These are phyloP conservation scores for Stephanodiscus triporus DNA, from an alignment of 108 stramenopile genomes.

Conservation along the genomic window DNA sequence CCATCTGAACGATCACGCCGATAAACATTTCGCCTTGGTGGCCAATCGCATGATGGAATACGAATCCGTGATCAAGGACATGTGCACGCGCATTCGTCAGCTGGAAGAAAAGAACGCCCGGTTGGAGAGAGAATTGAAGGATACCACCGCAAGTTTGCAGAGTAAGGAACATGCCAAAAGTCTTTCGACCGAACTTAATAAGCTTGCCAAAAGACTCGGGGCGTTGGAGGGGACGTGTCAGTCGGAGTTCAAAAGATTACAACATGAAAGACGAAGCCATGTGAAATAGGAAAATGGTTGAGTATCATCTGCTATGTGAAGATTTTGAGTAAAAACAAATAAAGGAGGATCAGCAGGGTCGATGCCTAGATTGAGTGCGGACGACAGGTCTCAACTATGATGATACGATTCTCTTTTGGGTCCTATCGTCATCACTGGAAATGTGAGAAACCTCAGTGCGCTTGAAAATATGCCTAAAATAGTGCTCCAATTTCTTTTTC, in stretches of 20 bases:
- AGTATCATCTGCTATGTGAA: too few species aligned
- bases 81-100: conserved; percentile 31
- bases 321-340: too few species aligned
- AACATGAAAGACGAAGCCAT: conserved; percentile 18
- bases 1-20: conserved; percentile 52
- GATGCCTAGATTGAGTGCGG: too few species aligned
- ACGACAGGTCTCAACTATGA: too few species aligned
- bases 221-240: conserved; percentile 48
- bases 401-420: too few species aligned
- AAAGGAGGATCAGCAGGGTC: too few species aligned
- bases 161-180: conserved; percentile 38
- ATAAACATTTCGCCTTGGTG: conserved; percentile 54
- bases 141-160: conserved; percentile 12
- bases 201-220: conserved; percentile 41
- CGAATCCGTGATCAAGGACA: conserved; percentile 48
- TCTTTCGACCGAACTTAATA: conserved; percentile 47
- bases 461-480: too few species aligned
- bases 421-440: too few species aligned
- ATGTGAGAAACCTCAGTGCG: too few species aligned
- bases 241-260: conserved; percentile 50
- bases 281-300: conserved; percentile 1
- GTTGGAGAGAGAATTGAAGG: conserved; percentile 28
- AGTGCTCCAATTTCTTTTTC: too few species aligned
- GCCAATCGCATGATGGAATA: conserved; percentile 56
- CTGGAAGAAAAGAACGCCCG: conserved; percentile 50